phyloP scores from a whole-genome alignment of 768 basidiomycete genomes.

The Boletus edulis region DNA sequence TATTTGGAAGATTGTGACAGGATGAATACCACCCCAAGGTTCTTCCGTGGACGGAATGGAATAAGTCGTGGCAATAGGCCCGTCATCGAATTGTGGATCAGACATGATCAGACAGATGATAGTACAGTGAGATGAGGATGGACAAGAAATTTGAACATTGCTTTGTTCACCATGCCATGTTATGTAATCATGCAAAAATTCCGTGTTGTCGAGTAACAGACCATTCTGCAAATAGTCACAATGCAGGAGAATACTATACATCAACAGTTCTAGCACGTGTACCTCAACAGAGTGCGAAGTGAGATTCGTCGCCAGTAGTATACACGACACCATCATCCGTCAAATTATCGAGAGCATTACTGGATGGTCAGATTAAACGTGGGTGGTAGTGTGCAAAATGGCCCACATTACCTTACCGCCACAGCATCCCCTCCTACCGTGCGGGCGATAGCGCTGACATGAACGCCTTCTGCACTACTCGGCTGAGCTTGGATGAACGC shows the following conservation, averaged over 20 bases:
- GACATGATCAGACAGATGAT: constrained; percentile 5
- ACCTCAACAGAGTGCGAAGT: constrained; percentile 49
- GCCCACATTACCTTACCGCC: constrained; percentile 54
- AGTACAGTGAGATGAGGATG: not conserved
- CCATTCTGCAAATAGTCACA: not conserved
- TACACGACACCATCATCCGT: constrained; percentile 81
- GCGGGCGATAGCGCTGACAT: constrained; percentile 70
- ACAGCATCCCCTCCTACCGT: constrained; percentile 56
- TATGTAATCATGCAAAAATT: not conserved
- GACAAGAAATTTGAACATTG: not conserved
- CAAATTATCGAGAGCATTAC: constrained; percentile 71
- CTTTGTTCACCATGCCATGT: not conserved
- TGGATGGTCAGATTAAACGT: constrained; percentile 25
- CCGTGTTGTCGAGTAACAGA: not conserved
- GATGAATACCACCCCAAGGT: constrained; percentile 26
- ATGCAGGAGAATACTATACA: not conserved
- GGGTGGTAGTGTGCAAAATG: not conserved
- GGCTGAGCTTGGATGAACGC: constrained; percentile 54
- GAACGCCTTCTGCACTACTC: constrained; percentile 60
- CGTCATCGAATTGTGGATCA: constrained; percentile 3
- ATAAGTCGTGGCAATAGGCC: not conserved
- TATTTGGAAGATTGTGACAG: constrained; percentile 57
- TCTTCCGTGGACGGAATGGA: not conserved
- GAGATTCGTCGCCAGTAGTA: constrained; percentile 80
- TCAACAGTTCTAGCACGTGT: not conserved